These are phyloP conservation scores for Cystoisospora suis DNA, from an alignment of 169 alveolate genomes.

Conservation along the genomic window DNA sequence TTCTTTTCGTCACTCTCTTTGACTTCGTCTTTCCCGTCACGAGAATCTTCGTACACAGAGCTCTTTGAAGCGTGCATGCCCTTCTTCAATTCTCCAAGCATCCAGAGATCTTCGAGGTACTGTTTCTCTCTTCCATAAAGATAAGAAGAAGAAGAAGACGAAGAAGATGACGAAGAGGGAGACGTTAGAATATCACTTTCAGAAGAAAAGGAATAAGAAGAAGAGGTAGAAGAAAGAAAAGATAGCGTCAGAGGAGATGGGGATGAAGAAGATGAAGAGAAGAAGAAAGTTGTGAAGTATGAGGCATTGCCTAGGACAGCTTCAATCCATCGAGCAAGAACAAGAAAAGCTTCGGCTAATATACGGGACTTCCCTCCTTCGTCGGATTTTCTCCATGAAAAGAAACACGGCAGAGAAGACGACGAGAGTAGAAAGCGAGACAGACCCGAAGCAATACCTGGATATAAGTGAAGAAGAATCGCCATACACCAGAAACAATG, in stretches of 20 bases:
- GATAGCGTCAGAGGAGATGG: no score
- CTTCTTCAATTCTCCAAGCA: not conserved
- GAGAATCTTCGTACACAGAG: not conserved
- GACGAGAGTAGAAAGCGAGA: no score
- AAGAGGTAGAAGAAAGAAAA: not conserved
- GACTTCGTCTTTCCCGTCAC: not conserved
- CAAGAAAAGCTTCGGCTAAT: not conserved
- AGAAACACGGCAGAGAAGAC: no score
- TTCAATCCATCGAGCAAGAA: constrained; percentile 10
- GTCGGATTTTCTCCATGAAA: no score
- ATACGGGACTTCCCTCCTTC: no score
- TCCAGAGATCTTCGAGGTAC: not conserved
- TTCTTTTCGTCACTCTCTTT: not conserved
- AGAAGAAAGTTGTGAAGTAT: not conserved
- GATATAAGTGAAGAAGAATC: no score
- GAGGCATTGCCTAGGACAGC: not conserved
- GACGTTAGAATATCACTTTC: not conserved
- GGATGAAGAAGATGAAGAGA: not conserved
- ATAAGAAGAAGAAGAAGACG: not conserved
- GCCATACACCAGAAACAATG: no score
- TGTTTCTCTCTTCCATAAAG: no score
- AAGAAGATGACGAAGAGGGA: not conserved
- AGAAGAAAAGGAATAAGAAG: not conserved
- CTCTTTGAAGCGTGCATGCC: not conserved
- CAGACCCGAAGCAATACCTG: no score